Evolutionary conservation across 345 rosid species (phyloP), one percentile per base, ranked within the genome.

Genomic region (Boechera stricta): DNA sequence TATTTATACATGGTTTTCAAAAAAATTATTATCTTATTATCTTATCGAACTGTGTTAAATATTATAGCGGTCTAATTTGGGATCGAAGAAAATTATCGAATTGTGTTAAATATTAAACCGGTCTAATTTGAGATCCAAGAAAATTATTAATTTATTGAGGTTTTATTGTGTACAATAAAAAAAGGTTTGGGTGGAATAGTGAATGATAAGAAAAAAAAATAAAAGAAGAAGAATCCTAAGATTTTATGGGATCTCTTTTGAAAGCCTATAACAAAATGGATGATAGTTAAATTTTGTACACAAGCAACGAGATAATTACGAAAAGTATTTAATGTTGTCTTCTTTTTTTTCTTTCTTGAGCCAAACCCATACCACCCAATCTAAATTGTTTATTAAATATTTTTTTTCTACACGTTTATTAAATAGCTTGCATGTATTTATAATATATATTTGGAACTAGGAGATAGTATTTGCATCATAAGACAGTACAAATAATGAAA

Each of bases 251-350:
- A 35, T 70, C 28, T 5, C 33, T n/a, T 67, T 13, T 11, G 39
- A 41, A 57, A 57, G 61, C 54, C 39, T 35, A 56, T 38, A 64
- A 71, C 72, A 71, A 71, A 58, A 64, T 16, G 39, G 36, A 45
- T 16, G 72, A 64, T 65, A 58, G 69, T 66, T 77, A 66, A 65
- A 59, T 71, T 57, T 78, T 78, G 77, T 58, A 57, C 69, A 59
- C 62, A 65, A 58, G 67, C 72, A 49, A 70, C 64, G 26, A 57
- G 55, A 77, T 28, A 18, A 24, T 21, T 63, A 61, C 41, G 35
- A 62, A 44, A 69, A 61, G 31, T 52, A 51, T 68, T 62, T 11
- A 12, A 59, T 60, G 36, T 15, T 38, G 45, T 55, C 15, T 57
- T 21, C 3, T 48, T 8, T 36, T 9, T 45, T 49, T 7, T 73